These are phyloP conservation scores for Geotrichum candidum DNA, from an alignment of 1,139 yeast genomes.

Conservation along the genomic window DNA sequence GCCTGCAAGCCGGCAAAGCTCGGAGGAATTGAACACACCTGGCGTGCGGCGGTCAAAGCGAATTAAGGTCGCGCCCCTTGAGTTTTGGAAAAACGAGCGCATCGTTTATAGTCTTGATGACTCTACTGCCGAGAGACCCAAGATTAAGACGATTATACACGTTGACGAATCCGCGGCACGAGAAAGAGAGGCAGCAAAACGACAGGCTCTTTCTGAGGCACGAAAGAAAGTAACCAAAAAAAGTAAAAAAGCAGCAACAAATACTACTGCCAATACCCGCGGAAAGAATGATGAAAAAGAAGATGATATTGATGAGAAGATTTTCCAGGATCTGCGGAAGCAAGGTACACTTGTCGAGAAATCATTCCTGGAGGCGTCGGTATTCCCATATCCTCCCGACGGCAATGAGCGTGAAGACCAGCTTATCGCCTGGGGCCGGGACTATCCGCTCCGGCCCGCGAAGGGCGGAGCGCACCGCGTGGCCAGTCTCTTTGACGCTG, in stretches of 20 bases:
- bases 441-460: constrained; percentile 44
- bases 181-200: constrained; percentile 3
- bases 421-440: constrained; percentile 57
- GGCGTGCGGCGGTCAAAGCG: constrained; percentile 52
- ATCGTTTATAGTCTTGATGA: constrained; percentile 49
- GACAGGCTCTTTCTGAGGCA: background rate
- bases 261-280: background rate
- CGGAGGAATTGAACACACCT: constrained; percentile 14
- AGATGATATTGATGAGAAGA: constrained; percentile 44
- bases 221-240: background rate
- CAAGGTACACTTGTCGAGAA: constrained; percentile 40
- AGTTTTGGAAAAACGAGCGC: constrained; percentile 80
- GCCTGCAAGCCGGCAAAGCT: constrained; percentile 22
- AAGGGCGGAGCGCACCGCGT: constrained; percentile 30
- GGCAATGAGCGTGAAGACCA: constrained; percentile 35
- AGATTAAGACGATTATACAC: constrained; percentile 27
- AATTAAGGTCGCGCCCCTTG: constrained; percentile 64
- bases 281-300: constrained; percentile 1
- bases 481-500: constrained; percentile 46
- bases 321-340: constrained; percentile 33
- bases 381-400: constrained; percentile 45
- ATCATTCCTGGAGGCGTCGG: constrained; percentile 35
- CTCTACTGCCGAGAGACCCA: constrained; percentile 31
- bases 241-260: background rate
- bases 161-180: constrained; percentile 8